Conservation (phyloP, 2,329 filamentous ascomycete species). For the Sclerotinia glacialis region DNA sequence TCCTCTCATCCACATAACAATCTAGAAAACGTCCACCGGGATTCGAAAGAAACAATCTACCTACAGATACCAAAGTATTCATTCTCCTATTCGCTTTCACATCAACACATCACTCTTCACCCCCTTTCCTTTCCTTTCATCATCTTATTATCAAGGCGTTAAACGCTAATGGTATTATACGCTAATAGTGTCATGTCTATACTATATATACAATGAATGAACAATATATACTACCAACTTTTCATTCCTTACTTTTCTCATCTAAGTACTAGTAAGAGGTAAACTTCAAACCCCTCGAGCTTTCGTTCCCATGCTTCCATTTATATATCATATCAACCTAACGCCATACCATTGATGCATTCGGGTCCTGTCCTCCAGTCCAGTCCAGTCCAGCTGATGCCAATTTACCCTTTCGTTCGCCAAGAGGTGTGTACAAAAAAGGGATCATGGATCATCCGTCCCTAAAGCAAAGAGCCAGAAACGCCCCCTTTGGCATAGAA, state of each 20-base stretch:
- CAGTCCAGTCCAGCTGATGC: not conserved
- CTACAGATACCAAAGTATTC: too few species aligned
- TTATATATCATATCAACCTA: not conserved
- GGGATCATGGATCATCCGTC: not conserved
- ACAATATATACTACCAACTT: not conserved
- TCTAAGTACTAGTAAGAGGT: not conserved
- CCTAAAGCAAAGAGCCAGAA: slow-evolving; percentile 15
- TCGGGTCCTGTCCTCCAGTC: not conserved
- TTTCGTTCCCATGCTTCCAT: not conserved
- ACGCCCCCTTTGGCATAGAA: slow-evolving; percentile 10
- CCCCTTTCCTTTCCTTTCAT: too few species aligned
- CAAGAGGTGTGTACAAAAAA: slow-evolving; percentile 12
- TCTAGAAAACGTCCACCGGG: too few species aligned
- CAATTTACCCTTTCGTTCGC: not conserved
- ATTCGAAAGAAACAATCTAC: too few species aligned
- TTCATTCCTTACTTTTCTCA: not conserved
- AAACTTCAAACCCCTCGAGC: too few species aligned
- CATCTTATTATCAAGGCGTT: too few species aligned
- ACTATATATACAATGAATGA: not conserved
- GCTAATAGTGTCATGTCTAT: not conserved
- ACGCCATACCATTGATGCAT: slow-evolving; percentile 9
- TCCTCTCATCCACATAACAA: too few species aligned
- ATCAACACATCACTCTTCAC: too few species aligned
- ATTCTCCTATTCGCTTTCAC: too few species aligned
- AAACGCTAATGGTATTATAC: not conserved